Percentiles rank a stretch among this genome's conserved stretches.
Evolutionary conservation across 2,329 filamentous ascomycete species (phyloP).

Genomic region (Seiridium unicorne): DNA sequence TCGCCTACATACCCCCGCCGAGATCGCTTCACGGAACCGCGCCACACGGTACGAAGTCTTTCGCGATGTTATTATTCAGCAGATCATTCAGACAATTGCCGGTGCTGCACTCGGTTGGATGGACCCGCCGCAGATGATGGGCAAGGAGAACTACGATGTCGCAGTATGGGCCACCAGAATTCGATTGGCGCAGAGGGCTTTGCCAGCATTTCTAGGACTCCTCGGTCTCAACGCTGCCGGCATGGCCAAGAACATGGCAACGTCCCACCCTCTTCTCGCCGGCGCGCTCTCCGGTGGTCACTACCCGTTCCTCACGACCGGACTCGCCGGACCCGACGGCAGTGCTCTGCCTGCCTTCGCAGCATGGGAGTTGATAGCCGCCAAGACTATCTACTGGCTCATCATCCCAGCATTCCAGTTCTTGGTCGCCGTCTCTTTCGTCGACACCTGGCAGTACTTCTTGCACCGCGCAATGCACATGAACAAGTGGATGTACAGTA

Average conservation of each 20-base stretch:
- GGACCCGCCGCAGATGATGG: constrained; percentile 71
- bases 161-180: constrained; percentile 86
- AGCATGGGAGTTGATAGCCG: constrained; percentile 74
- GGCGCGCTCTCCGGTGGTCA: constrained; percentile 75
- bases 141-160: constrained; percentile 81
- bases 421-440: constrained; percentile 66
- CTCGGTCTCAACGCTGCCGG: constrained; percentile 74
- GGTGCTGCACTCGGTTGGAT: constrained; percentile 66
- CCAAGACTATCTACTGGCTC: constrained; percentile 77
- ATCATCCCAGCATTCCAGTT: constrained; percentile 78
- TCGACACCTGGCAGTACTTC: constrained; percentile 99
- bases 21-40: constrained; percentile 84
- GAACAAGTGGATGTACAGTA: constrained; percentile 96
- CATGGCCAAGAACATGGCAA: constrained; percentile 72
- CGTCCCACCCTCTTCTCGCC: constrained; percentile 71
- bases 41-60: constrained; percentile 82
- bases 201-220: constrained; percentile 69
- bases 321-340: constrained; percentile 50
- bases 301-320: constrained; percentile 70
- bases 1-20: constrained; percentile 90
- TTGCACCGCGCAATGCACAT: constrained; percentile 94
- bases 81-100: constrained; percentile 79
- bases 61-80: constrained; percentile 88
- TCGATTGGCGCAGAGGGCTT: constrained; percentile 72
- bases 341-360: constrained; percentile 70